phyloP scores from a whole-genome alignment of 441 rosid genomes.

The Dalechampia spathulata region DNA sequence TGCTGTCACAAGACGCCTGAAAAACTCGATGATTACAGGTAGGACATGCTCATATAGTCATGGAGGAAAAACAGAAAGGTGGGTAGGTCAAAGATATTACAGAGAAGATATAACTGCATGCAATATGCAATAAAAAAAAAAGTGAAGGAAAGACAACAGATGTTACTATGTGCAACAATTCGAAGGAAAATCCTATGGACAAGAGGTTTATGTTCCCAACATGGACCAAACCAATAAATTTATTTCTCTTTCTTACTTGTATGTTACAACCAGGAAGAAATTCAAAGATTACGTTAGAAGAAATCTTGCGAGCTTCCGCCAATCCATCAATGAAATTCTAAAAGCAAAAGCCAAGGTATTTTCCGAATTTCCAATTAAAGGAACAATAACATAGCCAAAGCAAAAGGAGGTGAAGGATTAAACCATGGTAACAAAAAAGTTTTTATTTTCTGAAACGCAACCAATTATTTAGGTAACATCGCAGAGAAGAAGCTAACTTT shows the following conservation, averaged over 20 bases:
- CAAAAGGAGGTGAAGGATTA: too few species aligned
- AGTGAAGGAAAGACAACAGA: neutral
- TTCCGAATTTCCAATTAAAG: too few species aligned
- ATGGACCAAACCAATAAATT: neutral
- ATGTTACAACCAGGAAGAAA: too few species aligned
- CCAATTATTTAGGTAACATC: too few species aligned
- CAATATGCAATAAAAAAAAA: neutral
- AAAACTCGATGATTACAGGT: constrained; percentile 1
- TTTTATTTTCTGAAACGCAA: too few species aligned
- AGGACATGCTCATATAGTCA: neutral
- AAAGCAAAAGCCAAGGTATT: too few species aligned
- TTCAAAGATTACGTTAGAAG: neutral
- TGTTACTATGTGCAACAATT: too few species aligned
- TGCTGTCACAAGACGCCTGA: constrained; percentile 17
- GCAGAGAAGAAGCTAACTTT: too few species aligned
- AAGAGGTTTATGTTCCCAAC: too few species aligned
- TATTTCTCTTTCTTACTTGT: too few species aligned
- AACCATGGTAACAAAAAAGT: neutral
- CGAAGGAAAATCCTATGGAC: neutral
- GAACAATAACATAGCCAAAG: neutral
- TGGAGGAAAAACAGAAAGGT: neutral
- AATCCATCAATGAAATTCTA: too few species aligned
- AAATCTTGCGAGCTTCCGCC: neutral
- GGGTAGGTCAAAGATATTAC: neutral
- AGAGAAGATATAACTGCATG: neutral